Evolutionary conservation across 1,284 basidiomycete genomes (phyloP).

Genomic region (Singerocomus rubriflavus): DNA sequence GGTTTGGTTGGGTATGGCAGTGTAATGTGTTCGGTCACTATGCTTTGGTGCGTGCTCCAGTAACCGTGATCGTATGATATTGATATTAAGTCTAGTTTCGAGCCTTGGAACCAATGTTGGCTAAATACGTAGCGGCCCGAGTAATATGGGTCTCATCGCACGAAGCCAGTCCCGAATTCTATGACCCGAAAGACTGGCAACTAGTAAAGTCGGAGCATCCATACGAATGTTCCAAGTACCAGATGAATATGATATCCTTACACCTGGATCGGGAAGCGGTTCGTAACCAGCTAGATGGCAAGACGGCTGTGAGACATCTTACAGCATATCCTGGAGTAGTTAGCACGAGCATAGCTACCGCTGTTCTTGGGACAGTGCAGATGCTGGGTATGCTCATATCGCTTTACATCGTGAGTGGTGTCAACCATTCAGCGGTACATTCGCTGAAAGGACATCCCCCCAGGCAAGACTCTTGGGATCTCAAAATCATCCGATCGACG

Average conservation of each 20-base stretch:
- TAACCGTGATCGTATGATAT: not conserved
- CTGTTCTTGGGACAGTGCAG: constrained; percentile 48
- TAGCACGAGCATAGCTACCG: constrained; percentile 60
- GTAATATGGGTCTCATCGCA: constrained; percentile 82
- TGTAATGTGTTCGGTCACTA: constrained; percentile 86
- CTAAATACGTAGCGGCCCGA: constrained; percentile 43
- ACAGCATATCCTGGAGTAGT: constrained; percentile 74
- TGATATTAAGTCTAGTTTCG: constrained; percentile 48
- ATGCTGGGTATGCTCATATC: constrained; percentile 52
- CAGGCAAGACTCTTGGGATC: constrained; percentile 71
- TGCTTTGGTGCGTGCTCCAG: constrained; percentile 56
- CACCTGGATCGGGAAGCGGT: constrained; percentile 50
- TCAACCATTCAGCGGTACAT: not conserved
- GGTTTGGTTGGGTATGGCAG: constrained; percentile 82
- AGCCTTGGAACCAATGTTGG: constrained; percentile 49
- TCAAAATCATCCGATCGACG: constrained; percentile 54
- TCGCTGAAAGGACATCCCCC: not conserved
- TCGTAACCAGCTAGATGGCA: constrained; percentile 22
- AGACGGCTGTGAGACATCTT: constrained; percentile 54
- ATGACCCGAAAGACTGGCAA: constrained; percentile 72
- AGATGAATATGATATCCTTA: constrained; percentile 69
- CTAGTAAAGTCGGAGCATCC: constrained; percentile 56
- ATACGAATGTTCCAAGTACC: constrained; percentile 79
- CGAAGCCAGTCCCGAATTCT: constrained; percentile 55
- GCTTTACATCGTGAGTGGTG: constrained; percentile 68